Conservation (phyloP, 169 alveolate genomes). For the Plasmodium cynomolgi region DNA sequence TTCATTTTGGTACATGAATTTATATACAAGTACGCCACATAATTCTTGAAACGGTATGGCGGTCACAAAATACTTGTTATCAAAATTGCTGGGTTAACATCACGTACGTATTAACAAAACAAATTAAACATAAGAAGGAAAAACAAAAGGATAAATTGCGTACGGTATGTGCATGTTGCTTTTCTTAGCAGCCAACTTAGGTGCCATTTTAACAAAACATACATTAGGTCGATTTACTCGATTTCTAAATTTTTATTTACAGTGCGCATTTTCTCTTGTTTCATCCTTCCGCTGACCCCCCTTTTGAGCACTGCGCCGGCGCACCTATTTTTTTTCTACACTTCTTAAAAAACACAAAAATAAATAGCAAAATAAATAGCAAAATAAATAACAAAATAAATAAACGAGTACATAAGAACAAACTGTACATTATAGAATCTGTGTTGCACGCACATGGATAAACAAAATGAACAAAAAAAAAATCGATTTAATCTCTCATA, state of each 20-base stretch:
- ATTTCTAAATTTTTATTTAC: not conserved
- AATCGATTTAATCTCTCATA: not conserved
- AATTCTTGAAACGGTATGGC: not conserved
- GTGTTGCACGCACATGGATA: not conserved
- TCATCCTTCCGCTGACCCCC: not conserved
- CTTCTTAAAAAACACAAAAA: not conserved
- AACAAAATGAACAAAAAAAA: not conserved
- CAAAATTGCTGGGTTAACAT: not conserved
- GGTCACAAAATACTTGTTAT: not conserved
- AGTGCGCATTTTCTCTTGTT: not conserved
- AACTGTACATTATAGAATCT: not conserved
- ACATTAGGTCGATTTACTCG: not conserved
- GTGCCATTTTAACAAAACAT: not conserved
- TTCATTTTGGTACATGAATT: not conserved
- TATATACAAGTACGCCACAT: not conserved
- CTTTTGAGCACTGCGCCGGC: not conserved
- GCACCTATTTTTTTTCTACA: not conserved
- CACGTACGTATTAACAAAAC: not conserved
- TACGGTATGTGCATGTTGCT: not conserved
- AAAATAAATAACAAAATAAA: not conserved
- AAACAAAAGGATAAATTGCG: not conserved
- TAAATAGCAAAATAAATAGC: not conserved
- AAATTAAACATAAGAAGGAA: not conserved
- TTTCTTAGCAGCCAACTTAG: not conserved
- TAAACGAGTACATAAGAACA: not conserved